These are phyloP conservation scores for Zygotorulaspora sp. DNA, from an alignment of 805 yeast genomes.

Conservation along the genomic window DNA sequence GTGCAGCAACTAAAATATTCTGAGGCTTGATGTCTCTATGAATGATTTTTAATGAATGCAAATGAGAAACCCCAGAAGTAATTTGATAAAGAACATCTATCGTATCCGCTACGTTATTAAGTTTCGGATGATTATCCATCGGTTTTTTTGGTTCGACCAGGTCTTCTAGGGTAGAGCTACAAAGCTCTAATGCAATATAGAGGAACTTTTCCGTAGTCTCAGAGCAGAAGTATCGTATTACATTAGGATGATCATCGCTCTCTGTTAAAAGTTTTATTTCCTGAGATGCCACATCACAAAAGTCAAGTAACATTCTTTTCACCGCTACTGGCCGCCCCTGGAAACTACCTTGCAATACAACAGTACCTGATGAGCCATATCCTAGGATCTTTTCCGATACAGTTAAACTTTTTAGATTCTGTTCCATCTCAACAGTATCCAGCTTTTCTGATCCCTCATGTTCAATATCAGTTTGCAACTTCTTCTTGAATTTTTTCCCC, in stretches of 20 bases:
- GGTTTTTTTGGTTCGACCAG: slow-evolving; percentile 53
- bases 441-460: slow-evolving; percentile 3
- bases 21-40: slow-evolving; percentile 96
- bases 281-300: slow-evolving; percentile 89
- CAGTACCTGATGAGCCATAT: slow-evolving; percentile 95
- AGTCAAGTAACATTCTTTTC: slow-evolving; percentile 87
- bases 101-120: slow-evolving; percentile 44
- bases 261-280: slow-evolving; percentile 85
- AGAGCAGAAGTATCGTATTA: slow-evolving; percentile 88
- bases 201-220: slow-evolving; percentile 82
- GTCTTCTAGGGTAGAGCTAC: slow-evolving; percentile 85
- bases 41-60: slow-evolving; percentile 85
- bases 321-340: slow-evolving; percentile 95
- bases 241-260: slow-evolving; percentile 96
- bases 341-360: slow-evolving; percentile 84
- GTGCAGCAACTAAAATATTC: slow-evolving; percentile 77
- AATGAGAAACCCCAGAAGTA: slow-evolving; percentile 76
- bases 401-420: slow-evolving; percentile 46
- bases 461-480: slow-evolving; percentile 5
- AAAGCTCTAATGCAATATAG: slow-evolving; percentile 88
- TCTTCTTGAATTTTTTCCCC: slow-evolving; percentile 54
- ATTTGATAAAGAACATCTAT: slow-evolving; percentile 64
- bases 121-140: slow-evolving; percentile 34
- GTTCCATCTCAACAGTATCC: slow-evolving; percentile 21
- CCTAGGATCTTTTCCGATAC: slow-evolving; percentile 79